A percentile compares a stretch with the other conserved stretches of the same genome.
Evolutionary conservation across 192 early-diverging fungal species (phyloP).

Genomic region (Rhizophagus prolifer): DNA sequence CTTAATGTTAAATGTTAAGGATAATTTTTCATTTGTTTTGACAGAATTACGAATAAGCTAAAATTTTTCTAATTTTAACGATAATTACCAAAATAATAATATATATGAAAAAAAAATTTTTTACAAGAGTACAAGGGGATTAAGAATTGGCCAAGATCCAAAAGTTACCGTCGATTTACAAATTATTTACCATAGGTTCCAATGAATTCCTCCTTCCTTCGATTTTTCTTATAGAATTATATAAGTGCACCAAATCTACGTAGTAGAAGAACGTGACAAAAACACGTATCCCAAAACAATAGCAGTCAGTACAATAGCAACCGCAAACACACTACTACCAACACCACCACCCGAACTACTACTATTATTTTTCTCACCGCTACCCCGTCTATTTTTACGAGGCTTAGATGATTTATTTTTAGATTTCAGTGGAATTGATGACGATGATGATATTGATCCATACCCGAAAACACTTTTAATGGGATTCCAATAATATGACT

Average conservation of each 20-base stretch:
- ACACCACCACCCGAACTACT: background rate
- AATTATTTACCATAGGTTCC: background rate
- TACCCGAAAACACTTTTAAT: constrained; percentile 93
- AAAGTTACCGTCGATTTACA: background rate
- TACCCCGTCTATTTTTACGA: constrained; percentile 13
- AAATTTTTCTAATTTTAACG: background rate
- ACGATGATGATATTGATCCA: constrained; percentile 29
- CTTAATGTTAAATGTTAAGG: background rate
- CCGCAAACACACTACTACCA: constrained; percentile 9
- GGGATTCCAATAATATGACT: constrained; percentile 88
- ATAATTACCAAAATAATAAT: background rate
- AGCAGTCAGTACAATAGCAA: constrained; percentile 44
- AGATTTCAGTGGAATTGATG: background rate
- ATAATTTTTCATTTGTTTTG: no score
- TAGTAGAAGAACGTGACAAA: constrained; percentile 27
- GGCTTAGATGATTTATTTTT: background rate
- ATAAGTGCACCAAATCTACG: constrained; percentile 28
- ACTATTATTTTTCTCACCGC: background rate
- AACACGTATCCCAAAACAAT: constrained; percentile 46
- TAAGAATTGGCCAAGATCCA: background rate
- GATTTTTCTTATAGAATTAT: constrained; percentile 8
- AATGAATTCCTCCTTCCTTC: background rate
- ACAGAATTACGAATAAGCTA: no score
- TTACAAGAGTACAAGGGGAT: background rate
- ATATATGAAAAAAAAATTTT: background rate